Conservation (phyloP, 306 rosid genomes). For the Begonia masoniana region DNA sequence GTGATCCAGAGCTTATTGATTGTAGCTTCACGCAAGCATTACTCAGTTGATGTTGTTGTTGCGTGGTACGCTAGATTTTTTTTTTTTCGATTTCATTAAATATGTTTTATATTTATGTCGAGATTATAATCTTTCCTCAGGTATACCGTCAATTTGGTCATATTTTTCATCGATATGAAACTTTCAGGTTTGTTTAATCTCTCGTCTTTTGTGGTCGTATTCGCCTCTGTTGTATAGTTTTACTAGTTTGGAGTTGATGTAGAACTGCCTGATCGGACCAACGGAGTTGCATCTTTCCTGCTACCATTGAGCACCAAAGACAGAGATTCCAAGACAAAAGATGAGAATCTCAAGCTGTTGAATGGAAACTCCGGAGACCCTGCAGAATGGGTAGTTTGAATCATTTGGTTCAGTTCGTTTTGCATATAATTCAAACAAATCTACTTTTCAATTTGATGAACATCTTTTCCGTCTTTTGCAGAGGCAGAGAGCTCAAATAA, state of each 20-base stretch:
- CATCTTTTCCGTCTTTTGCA: neutral
- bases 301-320: conserved; percentile 25
- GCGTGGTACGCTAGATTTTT: conserved; percentile 22
- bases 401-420: neutral
- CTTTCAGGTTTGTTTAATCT: conserved; percentile 26
- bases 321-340: conserved; percentile 26
- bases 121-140: conserved; percentile 11
- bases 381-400: conserved; percentile 12
- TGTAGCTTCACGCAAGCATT: conserved; percentile 44
- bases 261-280: conserved; percentile 40
- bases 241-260: conserved; percentile 2
- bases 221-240: neutral
- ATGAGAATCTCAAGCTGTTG: conserved; percentile 20
- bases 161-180: conserved; percentile 26
- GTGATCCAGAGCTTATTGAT: conserved; percentile 33
- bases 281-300: conserved; percentile 12
- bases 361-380: conserved; percentile 18
- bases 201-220: neutral
- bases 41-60: conserved; percentile 33
- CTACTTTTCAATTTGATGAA: neutral
- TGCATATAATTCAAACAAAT: neutral
- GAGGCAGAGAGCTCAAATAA: conserved; percentile 14
- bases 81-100: neutral
- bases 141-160: conserved; percentile 38
- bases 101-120: neutral